Percentiles rank a stretch among this genome's conserved stretches.
phyloP scores from a whole-genome alignment of 164 flowering plant genomes.

The Umbellularia californica region DNA sequence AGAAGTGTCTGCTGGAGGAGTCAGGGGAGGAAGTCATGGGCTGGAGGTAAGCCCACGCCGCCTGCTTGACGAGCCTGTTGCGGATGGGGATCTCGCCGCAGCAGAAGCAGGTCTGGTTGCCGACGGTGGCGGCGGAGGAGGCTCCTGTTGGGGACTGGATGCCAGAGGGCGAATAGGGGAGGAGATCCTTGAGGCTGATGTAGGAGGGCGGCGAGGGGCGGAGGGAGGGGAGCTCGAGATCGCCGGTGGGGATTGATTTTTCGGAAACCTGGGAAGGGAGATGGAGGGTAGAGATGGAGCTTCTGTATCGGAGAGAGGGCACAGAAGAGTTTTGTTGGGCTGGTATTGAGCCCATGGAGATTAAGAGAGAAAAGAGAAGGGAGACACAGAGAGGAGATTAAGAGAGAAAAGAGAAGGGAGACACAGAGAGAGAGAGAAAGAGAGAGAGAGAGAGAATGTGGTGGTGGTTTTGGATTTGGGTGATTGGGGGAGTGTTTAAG shows the following conservation, averaged over 20 bases:
- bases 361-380: background rate
- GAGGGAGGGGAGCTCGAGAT: constrained; percentile 41
- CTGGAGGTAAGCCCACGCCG: constrained; percentile 94
- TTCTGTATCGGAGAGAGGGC: background rate
- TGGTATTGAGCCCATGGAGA: background rate
- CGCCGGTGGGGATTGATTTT: constrained; percentile 11
- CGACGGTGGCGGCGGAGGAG: background rate
- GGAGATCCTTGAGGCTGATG: constrained; percentile 55
- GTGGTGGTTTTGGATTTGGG: background rate
- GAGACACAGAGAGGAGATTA: background rate
- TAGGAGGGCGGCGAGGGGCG: constrained; percentile 16
- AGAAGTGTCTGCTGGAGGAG: constrained; percentile 25
- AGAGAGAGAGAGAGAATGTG: background rate
- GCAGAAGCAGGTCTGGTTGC: constrained; percentile 10
- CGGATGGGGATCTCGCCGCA: constrained; percentile 59
- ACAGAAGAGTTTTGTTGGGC: background rate
- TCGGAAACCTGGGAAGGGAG: background rate
- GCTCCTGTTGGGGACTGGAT: constrained; percentile 34
- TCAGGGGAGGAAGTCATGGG: constrained; percentile 59
- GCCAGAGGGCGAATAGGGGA: constrained; percentile 31
- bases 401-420: background rate
- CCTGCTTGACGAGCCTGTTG: constrained; percentile 83
- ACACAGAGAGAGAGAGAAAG: background rate
- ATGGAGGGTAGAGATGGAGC: background rate
- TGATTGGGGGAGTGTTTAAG: no score